These are phyloP conservation scores for Withania somnifera DNA, from an alignment of 305 asterid species.

Conservation along the genomic window DNA sequence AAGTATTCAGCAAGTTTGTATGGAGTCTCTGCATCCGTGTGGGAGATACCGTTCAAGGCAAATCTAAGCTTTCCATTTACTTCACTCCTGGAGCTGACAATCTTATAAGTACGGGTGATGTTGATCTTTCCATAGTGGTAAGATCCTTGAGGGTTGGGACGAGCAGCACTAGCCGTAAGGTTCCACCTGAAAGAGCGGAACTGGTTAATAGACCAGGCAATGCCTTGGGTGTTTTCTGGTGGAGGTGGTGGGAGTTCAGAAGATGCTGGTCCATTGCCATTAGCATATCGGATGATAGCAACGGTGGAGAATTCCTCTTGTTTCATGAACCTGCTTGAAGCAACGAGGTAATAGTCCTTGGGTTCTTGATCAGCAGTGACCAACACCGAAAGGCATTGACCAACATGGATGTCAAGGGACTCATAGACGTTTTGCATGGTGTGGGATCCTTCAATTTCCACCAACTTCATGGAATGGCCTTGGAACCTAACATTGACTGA, in stretches of 20 bases:
- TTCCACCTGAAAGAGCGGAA: constrained; percentile 87
- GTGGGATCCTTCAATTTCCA: constrained; percentile 87
- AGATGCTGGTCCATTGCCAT: constrained; percentile 36
- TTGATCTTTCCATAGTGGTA: constrained; percentile 81
- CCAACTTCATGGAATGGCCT: constrained; percentile 59
- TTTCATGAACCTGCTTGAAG: constrained; percentile 54
- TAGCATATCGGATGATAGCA: constrained; percentile 40
- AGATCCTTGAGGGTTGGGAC: constrained; percentile 92
- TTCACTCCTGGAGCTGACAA: constrained; percentile 25
- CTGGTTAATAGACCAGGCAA: constrained; percentile 81
- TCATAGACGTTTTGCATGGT: constrained; percentile 61
- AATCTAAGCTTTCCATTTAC: constrained; percentile 54
- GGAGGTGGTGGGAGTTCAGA: constrained; percentile 55
- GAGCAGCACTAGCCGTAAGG: constrained; percentile 85
- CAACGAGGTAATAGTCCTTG: constrained; percentile 60
- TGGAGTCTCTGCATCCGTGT: constrained; percentile 48
- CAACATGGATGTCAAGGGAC: constrained; percentile 70
- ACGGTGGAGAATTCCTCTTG: constrained; percentile 21
- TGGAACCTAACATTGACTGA: constrained; percentile 67
- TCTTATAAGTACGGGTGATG: constrained; percentile 75
- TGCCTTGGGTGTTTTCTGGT: constrained; percentile 39
- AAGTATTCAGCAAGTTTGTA: constrained; percentile 68
- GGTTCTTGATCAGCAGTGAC: constrained; percentile 55
- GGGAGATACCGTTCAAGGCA: constrained; percentile 67
- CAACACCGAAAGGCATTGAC: constrained; percentile 65